Evolutionary conservation across 1,139 yeast genomes (phyloP).

Genomic region (Debaryomyces nepalensis): DNA sequence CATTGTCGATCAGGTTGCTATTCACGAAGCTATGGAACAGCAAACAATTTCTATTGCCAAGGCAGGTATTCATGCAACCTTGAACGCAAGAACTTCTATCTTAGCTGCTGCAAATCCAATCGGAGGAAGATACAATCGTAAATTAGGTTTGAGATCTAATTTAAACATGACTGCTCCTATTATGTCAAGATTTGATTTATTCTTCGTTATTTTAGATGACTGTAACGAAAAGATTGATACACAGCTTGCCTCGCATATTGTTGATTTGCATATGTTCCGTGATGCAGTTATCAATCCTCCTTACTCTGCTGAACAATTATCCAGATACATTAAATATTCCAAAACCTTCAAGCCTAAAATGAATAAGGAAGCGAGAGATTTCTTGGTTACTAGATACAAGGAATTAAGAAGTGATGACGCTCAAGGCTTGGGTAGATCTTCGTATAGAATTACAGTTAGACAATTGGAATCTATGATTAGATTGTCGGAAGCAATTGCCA

Average conservation of each 20-base stretch:
- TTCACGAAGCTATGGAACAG: slow-evolving; percentile 99
- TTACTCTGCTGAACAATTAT: slow-evolving; percentile 83
- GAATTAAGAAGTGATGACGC: slow-evolving; percentile 91
- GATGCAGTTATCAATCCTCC: slow-evolving; percentile 94
- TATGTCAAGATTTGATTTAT: slow-evolving; percentile 96
- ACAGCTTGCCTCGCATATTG: slow-evolving; percentile 89
- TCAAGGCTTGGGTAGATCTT: slow-evolving; percentile 83
- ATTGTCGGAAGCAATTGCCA: slow-evolving; percentile 93
- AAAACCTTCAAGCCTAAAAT: slow-evolving; percentile 90
- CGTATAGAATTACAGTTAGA: slow-evolving; percentile 95
- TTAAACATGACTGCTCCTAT: slow-evolving; percentile 98
- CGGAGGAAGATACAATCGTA: slow-evolving; percentile 92
- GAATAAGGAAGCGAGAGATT: slow-evolving; percentile 80
- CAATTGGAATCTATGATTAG: slow-evolving; percentile 95
- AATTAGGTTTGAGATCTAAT: slow-evolving; percentile 81
- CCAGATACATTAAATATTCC: slow-evolving; percentile 90
- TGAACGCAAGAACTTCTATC: slow-evolving; percentile 94
- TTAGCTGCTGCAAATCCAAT: slow-evolving; percentile 98
- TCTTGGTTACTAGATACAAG: slow-evolving; percentile 78
- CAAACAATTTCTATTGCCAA: slow-evolving; percentile 97
- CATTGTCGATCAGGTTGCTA: slow-evolving; percentile 92
- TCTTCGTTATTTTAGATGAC: slow-evolving; percentile 93
- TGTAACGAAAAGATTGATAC: slow-evolving; percentile 92
- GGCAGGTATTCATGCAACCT: slow-evolving; percentile 97
- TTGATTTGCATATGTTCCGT: slow-evolving; percentile 86